Percentiles rank a stretch among this genome's conserved stretches.
Conservation (phyloP, 2,329 filamentous ascomycete species). For the Fusarium redolens region DNA sequence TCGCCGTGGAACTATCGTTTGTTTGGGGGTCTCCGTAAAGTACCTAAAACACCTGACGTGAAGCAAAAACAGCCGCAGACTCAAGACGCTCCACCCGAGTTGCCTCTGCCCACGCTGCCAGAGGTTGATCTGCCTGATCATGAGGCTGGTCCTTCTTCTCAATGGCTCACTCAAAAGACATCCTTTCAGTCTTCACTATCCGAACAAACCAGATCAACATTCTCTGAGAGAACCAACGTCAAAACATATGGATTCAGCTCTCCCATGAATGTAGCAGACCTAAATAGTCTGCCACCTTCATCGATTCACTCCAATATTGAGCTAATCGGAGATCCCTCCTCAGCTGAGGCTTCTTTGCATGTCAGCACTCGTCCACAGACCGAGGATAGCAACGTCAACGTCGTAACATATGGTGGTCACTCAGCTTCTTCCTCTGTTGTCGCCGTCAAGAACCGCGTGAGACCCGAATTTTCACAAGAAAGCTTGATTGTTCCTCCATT, state of each 20-base stretch:
- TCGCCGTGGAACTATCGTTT: constrained; percentile 66
- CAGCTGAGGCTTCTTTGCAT: constrained; percentile 54
- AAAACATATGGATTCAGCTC: constrained; percentile 64
- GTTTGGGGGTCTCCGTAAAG: constrained; percentile 66
- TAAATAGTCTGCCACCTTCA: constrained; percentile 56
- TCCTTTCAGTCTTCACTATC: constrained; percentile 45
- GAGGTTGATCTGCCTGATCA: constrained; percentile 41
- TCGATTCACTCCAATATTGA: constrained; percentile 63
- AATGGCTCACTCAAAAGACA: constrained; percentile 37
- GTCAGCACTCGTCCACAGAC: constrained; percentile 50
- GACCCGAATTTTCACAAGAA: constrained; percentile 68
- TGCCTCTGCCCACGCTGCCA: constrained; percentile 46
- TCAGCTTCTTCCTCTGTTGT: constrained; percentile 54
- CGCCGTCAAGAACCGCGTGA: constrained; percentile 47
- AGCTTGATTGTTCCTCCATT: constrained; percentile 69
- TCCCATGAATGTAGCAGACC: constrained; percentile 46
- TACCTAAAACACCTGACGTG: constrained; percentile 52
- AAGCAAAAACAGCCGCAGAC: constrained; percentile 54
- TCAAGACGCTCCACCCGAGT: constrained; percentile 42
- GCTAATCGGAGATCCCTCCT: constrained; percentile 63
- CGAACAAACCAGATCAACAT: constrained; percentile 54
- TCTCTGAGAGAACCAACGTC: constrained; percentile 65
- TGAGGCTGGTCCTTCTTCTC: constrained; percentile 31
- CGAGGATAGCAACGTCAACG: constrained; percentile 61
- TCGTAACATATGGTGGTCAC: constrained; percentile 61